Evolutionary conservation across 305 asterid genomes (phyloP), one percentile per base, ranked within the genome.

Genomic region (Caryopteris hybrid): DNA sequence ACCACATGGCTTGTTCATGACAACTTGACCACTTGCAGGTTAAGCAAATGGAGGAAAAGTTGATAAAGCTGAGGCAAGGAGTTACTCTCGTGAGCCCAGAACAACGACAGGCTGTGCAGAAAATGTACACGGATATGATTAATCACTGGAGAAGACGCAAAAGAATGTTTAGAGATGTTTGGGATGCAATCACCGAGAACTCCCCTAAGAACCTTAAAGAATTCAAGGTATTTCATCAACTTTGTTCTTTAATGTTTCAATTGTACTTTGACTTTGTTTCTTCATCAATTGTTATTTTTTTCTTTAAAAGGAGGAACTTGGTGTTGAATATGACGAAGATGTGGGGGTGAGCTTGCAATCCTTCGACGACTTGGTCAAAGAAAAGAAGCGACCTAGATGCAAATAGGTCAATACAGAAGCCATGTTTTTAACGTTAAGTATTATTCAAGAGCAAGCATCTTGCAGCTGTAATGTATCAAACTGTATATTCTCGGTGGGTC

Each of bases 181-280:
- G 99, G 99, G 93, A 88, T 73, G 91, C 96, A 66, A 88, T 94
- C 48, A 94, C 97, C 5, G 97, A 91, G 77, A 93, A 88, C 74
- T 93, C 97, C 16, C 96, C 99, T 13, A 93, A 93, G 80, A 86
- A 87, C 72, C 81, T 73, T 13, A 87, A 90, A 62, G 96, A 90
- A 75, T 90, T 93, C 34, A 90, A 93, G 95, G 97, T 90, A 74
- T 22, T 51, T 33, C 45, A 27, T 51, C 8, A 2, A 18, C 38
- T 64, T 34, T 0, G 3, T 47, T n/a, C 14, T 4, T 69, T 29
- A 22, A 1, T 27, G 43, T 53, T 58, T 25, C 12, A n/a, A 20
- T 25, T 22, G 46, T 59, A 48, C 65, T 50, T 22, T 27, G 23
- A 29, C 29, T 3, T 17, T 43, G 6, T 8, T 16, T 56, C 43